These are phyloP conservation scores for Tilletia horrida DNA, from an alignment of 1,284 basidiomycete species.

Conservation along the genomic window DNA sequence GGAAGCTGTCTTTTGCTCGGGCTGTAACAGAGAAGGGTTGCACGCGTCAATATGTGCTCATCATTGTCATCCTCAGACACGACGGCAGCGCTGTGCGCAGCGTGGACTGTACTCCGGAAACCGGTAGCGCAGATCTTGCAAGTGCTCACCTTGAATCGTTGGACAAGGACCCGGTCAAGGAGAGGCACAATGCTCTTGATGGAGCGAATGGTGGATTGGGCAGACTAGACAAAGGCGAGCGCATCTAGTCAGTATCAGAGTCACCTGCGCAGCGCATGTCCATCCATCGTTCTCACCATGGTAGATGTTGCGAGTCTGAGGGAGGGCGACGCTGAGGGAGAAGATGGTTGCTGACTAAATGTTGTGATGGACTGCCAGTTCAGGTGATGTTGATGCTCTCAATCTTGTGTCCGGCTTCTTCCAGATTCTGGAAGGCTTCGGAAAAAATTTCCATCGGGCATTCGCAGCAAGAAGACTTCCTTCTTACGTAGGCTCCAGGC, in stretches of 20 bases:
- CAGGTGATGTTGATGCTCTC: too few species aligned
- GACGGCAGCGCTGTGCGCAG: too few species aligned
- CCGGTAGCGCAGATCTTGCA: too few species aligned
- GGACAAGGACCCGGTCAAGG: slow-evolving; percentile 92
- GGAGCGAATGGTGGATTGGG: slow-evolving; percentile 58
- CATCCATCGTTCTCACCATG: not conserved
- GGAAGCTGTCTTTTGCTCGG: slow-evolving; percentile 77
- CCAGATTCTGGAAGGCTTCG: too few species aligned
- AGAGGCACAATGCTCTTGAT: slow-evolving; percentile 89
- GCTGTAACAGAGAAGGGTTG: not conserved
- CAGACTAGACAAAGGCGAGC: not conserved
- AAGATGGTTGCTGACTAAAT: too few species aligned
- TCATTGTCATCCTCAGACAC: too few species aligned
- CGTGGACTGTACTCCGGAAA: too few species aligned
- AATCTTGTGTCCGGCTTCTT: too few species aligned
- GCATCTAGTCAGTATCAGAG: not conserved
- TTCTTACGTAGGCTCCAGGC: not conserved
- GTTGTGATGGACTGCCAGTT: too few species aligned
- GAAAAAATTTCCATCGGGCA: too few species aligned
- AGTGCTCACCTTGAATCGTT: slow-evolving; percentile 72
- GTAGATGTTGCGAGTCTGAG: not conserved
- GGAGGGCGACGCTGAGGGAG: not conserved
- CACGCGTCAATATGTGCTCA: slow-evolving; percentile 8
- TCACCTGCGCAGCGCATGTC: not conserved
- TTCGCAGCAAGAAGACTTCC: too few species aligned